Conservation (phyloP, 23 red algal species). For the Gracilaria gracilis region DNA sequence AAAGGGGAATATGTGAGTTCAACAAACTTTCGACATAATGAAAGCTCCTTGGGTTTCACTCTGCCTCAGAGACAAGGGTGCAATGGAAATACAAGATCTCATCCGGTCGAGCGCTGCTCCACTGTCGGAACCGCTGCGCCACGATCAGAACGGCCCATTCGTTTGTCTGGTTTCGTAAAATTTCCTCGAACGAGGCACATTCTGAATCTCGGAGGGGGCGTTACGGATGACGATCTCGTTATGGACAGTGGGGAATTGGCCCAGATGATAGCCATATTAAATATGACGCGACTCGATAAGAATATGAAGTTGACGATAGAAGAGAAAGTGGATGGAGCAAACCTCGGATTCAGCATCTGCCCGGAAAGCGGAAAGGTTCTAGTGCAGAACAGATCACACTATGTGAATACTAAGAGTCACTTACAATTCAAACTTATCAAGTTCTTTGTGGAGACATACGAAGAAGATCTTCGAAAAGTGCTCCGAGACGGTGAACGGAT, state of each 20-base stretch:
- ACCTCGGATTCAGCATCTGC: conserved; percentile 14
- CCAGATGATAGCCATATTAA: not conserved
- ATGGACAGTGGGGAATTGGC: not conserved
- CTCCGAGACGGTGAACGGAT: not conserved
- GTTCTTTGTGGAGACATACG: not conserved
- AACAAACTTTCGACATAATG: too few species aligned
- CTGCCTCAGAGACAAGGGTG: too few species aligned
- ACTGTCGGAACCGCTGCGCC: not conserved
- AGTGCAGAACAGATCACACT: conserved; percentile 20
- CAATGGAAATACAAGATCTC: too few species aligned
- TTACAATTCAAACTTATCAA: conserved; percentile 14
- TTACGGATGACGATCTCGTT: conserved; percentile 1
- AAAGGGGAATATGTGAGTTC: too few species aligned
- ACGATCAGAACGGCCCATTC: not conserved
- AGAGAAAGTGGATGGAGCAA: conserved; percentile 24
- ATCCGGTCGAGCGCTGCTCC: too few species aligned
- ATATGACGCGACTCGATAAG: not conserved
- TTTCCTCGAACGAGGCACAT: conserved; percentile 15
- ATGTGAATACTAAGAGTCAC: conserved; percentile 27
- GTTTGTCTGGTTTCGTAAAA: conserved; percentile 12
- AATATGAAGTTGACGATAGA: not conserved
- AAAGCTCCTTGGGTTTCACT: too few species aligned
- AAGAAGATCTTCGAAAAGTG: conserved; percentile 24
- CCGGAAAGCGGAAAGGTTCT: not conserved
- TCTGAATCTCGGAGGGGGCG: conserved; percentile 6